Percentiles rank a stretch among this genome's conserved stretches.
These are phyloP conservation scores for Talaromyces stipitatus DNA, from an alignment of 495 filamentous ascomycete genomes.

Conservation along the genomic window DNA sequence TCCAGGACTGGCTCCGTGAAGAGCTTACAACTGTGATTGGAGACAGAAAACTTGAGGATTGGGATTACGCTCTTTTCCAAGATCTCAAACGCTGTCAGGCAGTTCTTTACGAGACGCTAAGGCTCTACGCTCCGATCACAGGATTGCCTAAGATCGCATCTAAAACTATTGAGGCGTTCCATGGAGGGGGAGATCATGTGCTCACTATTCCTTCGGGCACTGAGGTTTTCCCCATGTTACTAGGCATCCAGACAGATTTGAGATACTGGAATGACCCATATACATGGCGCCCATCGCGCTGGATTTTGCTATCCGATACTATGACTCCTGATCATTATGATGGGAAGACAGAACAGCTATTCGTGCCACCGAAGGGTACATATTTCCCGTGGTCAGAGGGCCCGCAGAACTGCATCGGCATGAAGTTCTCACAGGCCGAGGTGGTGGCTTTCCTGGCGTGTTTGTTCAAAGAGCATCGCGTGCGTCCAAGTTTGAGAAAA, in stretches of 20 bases:
- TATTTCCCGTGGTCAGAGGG: conserved; percentile 73
- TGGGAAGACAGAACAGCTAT: not conserved
- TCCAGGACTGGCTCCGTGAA: conserved; percentile 32
- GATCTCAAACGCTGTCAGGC: conserved; percentile 26
- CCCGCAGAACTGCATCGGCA: conserved; percentile 60
- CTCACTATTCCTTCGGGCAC: conserved; percentile 15
- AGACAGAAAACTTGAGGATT: conserved; percentile 16
- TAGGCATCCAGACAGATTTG: conserved; percentile 14
- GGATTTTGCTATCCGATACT: conserved; percentile 5
- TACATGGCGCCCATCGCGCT: conserved; percentile 9
- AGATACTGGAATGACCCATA: conserved; percentile 15
- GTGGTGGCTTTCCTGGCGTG: not conserved
- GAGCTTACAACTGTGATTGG: conserved; percentile 25
- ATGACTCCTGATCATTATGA: not conserved
- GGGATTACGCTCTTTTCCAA: conserved; percentile 31
- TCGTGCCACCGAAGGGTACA: conserved; percentile 49
- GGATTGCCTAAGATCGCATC: conserved; percentile 34
- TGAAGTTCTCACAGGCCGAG: conserved; percentile 54
- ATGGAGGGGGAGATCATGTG: not conserved
- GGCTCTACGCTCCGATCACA: conserved; percentile 30
- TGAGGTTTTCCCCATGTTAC: not conserved
- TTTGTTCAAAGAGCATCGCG: not conserved
- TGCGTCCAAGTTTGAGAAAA: not conserved
- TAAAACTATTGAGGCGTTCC: conserved; percentile 12
- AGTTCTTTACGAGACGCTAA: conserved; percentile 35